Percentiles rank a stretch among this genome's conserved stretches.
Evolutionary conservation across 441 rosid species (phyloP).

Genomic region (Populus hybrid): DNA sequence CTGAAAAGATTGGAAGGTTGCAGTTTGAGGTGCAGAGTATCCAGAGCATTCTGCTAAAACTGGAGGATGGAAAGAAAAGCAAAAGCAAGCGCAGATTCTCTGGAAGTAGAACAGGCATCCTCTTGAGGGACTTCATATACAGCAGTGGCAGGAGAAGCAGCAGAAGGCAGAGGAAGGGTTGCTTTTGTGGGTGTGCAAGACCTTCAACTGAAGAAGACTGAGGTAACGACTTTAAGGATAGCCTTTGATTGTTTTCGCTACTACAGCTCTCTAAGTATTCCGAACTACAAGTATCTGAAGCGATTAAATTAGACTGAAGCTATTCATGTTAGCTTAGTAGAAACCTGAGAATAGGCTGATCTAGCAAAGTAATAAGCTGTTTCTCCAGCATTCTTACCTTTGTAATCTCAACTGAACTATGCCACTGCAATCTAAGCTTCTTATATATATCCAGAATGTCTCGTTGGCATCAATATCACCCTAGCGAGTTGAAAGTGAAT

Average conservation of each 20-base stretch:
- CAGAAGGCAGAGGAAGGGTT: slow-evolving; percentile 49
- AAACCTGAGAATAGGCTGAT: slow-evolving; percentile 19
- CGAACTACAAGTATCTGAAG: slow-evolving; percentile 3
- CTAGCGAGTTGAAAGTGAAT: neutral
- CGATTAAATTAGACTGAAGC: slow-evolving; percentile 20
- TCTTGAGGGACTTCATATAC: slow-evolving; percentile 68
- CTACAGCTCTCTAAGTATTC: slow-evolving; percentile 1
- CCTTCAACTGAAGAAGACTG: slow-evolving; percentile 37
- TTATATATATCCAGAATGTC: neutral
- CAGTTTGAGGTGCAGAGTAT: slow-evolving; percentile 77
- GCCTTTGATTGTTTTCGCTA: slow-evolving; percentile 4
- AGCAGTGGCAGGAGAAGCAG: slow-evolving; percentile 50
- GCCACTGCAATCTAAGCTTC: neutral
- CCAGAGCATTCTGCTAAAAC: slow-evolving; percentile 54
- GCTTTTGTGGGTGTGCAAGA: slow-evolving; percentile 73
- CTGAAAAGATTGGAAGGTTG: slow-evolving; percentile 72
- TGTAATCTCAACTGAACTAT: slow-evolving; percentile 7
- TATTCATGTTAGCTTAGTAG: slow-evolving; percentile 9
- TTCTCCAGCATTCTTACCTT: slow-evolving; percentile 7
- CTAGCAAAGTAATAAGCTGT: slow-evolving; percentile 22
- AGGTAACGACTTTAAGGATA: slow-evolving; percentile 10
- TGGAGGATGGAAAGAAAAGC: slow-evolving; percentile 65
- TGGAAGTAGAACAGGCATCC: slow-evolving; percentile 52
- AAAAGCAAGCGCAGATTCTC: slow-evolving; percentile 45
- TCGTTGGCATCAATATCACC: neutral